Evolutionary conservation across 164 flowering plant species (phyloP).

Genomic region (Protea cynaroides): DNA sequence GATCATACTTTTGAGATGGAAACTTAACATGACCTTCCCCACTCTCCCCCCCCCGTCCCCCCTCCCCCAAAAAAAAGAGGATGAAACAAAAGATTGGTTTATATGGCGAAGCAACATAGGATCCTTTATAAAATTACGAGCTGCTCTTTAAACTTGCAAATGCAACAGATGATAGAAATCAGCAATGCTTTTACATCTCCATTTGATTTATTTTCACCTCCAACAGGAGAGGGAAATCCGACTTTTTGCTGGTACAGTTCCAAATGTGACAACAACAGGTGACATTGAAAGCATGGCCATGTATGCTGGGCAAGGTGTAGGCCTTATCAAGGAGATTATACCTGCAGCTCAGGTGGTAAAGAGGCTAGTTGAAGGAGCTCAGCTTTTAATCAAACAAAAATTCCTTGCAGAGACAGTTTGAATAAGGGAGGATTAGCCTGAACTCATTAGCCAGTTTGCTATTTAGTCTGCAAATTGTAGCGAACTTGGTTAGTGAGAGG

Average conservation of each 20-base stretch:
- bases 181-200: neutral
- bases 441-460: neutral
- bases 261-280: constrained; percentile 72
- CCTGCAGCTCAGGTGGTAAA: constrained; percentile 73
- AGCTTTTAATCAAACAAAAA: constrained; percentile 37
- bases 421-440: neutral
- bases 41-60: too few species aligned
- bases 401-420: constrained; percentile 11
- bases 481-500: neutral
- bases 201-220: neutral
- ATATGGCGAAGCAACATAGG: too few species aligned
- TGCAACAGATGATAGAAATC: too few species aligned
- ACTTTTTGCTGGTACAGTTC: constrained; percentile 75
- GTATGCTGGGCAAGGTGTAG: constrained; percentile 89
- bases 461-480: neutral
- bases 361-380: constrained; percentile 65
- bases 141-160: too few species aligned
- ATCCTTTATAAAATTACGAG: too few species aligned
- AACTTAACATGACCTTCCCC: too few species aligned
- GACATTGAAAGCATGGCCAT: constrained; percentile 88
- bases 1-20: too few species aligned
- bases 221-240: constrained; percentile 64
- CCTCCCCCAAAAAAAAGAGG: too few species aligned
- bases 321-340: constrained; percentile 68
- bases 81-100: too few species aligned